Evolutionary conservation across 192 early-diverging fungal species (phyloP), one percentile per base, ranked within the genome.

Genomic region (Podila minutissima): DNA sequence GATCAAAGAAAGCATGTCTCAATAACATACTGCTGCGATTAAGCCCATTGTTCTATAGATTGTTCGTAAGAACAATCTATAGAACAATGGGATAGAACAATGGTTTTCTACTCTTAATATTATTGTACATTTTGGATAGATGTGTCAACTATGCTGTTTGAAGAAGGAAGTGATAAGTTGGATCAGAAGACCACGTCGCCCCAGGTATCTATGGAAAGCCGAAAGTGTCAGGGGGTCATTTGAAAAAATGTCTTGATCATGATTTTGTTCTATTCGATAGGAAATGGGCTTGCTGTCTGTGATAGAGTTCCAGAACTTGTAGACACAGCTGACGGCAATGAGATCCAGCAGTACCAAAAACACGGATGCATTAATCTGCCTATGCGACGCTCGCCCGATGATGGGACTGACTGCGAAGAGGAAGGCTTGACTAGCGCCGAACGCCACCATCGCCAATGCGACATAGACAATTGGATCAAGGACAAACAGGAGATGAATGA

Each of bases 221-320:
- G 9, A 46, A 48, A 29, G 1, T 12, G 7, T 17, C 7, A 46
- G 24, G 20, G 41, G 11, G 15, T 37, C 31, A 24, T 9, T 67
- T 20, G 3, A 13, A 38, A 24, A 1, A 10, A 38, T 10, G 3
- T 24, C 71, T 5, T 24, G 19, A 24, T 35, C 33, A 28, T 83
- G 75, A 38, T 75, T 84, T 35, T 67, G 71, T 59, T 66, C 74
- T 53, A 46, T 17, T 11, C 3, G 1, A 15, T 10, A 46, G 13
- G 9, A 10, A 37, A 10, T 37, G 9, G 2, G 13, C 41, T 86
- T 88, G 68, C 86, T 86, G 22, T 87, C 89, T 11, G 83, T 90
- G 53, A 90, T 89, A 1, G 78, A 71, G 8, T 74, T 82, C 89
- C 89, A 90, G 74, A 87, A 90, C 24, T 74, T 85, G 67, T 89